Conservation (phyloP, 2,329 filamentous ascomycete species). For the Aureobasidium leucospermi region DNA sequence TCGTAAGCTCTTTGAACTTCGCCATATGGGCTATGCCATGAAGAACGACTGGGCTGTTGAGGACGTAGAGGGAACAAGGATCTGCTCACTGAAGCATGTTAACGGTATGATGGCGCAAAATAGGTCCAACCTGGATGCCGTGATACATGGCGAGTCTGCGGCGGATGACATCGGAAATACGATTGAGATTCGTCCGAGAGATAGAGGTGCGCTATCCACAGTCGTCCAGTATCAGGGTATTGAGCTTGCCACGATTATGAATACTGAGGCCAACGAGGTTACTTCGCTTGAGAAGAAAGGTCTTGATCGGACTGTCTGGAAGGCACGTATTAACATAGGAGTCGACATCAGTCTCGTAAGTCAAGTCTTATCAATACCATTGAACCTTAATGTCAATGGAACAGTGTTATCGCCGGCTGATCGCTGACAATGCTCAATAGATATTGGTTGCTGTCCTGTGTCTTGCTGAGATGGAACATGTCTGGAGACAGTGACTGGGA, state of each 20-base stretch:
- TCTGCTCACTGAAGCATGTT: neutral
- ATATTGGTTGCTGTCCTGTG: neutral
- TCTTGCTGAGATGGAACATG: slow-evolving; percentile 4
- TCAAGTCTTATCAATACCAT: neutral
- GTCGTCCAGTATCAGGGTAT: neutral
- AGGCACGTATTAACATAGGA: neutral
- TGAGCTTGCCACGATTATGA: neutral
- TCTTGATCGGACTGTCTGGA: neutral
- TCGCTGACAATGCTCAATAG: neutral
- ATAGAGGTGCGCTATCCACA: neutral
- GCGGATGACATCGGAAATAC: neutral
- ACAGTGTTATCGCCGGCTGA: no score
- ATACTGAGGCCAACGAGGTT: neutral
- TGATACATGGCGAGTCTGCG: neutral
- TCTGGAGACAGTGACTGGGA: neutral
- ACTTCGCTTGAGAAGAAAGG: neutral
- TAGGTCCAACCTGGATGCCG: neutral
- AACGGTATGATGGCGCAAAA: neutral
- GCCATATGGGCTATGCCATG: slow-evolving; percentile 1
- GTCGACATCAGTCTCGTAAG: neutral
- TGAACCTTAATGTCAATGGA: neutral
- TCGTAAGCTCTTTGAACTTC: neutral
- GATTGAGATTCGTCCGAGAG: neutral
- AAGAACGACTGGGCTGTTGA: slow-evolving; percentile 1
- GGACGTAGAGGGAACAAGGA: neutral